These are phyloP conservation scores for Ambrosia trifida DNA, from an alignment of 129 eudicot species.

Conservation along the genomic window DNA sequence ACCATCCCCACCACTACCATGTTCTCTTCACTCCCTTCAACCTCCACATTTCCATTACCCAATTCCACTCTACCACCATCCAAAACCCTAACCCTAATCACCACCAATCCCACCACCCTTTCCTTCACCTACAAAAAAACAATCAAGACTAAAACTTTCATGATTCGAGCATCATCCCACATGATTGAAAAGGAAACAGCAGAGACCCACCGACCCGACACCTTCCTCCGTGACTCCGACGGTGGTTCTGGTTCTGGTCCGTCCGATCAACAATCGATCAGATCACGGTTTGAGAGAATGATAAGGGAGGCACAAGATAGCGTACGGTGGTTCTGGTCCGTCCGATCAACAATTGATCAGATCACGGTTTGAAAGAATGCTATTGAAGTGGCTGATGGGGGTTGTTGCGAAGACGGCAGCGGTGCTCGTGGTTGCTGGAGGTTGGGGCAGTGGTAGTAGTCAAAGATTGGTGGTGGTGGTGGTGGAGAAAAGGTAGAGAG, in stretches of 20 bases:
- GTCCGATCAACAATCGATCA: conserved; percentile 45
- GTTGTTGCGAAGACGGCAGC: no score
- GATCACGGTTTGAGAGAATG: conserved; percentile 86
- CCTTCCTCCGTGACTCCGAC: conserved; percentile 68
- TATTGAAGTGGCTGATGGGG: no score
- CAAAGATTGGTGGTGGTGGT: no score
- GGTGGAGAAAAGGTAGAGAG: no score
- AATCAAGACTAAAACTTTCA: not conserved
- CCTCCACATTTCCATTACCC: conserved; percentile 33
- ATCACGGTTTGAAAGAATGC: conserved; percentile 82
- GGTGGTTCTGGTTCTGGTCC: conserved; percentile 20
- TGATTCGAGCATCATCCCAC: no score
- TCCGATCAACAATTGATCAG: conserved; percentile 58
- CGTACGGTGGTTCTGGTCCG: conserved; percentile 44
- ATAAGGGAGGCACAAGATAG: conserved; percentile 81
- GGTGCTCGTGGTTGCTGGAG: no score
- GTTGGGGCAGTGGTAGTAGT: no score
- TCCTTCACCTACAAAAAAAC: conserved; percentile 23
- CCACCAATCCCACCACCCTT: conserved; percentile 11
- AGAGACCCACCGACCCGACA: conserved; percentile 61
- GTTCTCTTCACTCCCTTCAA: conserved; percentile 39
- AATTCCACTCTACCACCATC: conserved; percentile 20
- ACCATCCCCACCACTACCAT: no score
- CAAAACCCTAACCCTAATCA: conserved; percentile 17
- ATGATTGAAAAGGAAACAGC: conserved; percentile 72